Base-by-base conservation (phyloP, 768 basidiomycete genomes). In the Tylopilus plumbeoviolaceoides region DNA sequence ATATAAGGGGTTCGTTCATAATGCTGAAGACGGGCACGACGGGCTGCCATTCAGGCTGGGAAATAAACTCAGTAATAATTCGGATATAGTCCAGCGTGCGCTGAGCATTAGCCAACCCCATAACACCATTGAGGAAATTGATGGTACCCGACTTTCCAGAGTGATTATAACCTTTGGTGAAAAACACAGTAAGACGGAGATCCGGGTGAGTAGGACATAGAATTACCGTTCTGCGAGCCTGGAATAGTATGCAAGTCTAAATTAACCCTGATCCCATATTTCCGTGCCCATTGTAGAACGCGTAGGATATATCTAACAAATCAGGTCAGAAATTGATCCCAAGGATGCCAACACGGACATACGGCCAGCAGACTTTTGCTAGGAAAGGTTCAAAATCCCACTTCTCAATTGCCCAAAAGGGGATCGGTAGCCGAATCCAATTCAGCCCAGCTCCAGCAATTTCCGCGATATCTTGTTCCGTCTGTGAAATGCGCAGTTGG, bases 401-500 rank as follows among this genome's bases (percentile, higher is more conserved):
- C 12, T 80, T 84, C 57, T 90, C 87, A 59, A 94, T 84, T 7
- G 87, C 87, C 92, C 92, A 95, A 71, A 82, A 94, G 3, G 87
- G 82, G 40, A 94, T 78, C 1, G 91, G 89, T 41, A 94, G 70
- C 3, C 91, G 80, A 43, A 95, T 70, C 78, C 85, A 94, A 71
- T 91, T 93, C 45, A 94, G 71, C 4, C 92, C 93, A 27, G 90
- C 91, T 38, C 82, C 87, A 42, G 93, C 91, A 54, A 97, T 95
- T 64, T 85, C 74, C 35, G 92, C 92, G 55, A 95, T 84, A 72
- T 95, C 93, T 71, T 89, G 73, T 66, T 94, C 91, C 50, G 89
- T 94, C 89, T 93, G 67, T 25, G 36, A 41, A 47, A 33, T 42
- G 51, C 35, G 31, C 53, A 23, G 41, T 27, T 8, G 25, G 40